Evolutionary conservation across 2,329 filamentous ascomycete genomes (phyloP).

Genomic region (Phaeosphaeriaceae sp.): DNA sequence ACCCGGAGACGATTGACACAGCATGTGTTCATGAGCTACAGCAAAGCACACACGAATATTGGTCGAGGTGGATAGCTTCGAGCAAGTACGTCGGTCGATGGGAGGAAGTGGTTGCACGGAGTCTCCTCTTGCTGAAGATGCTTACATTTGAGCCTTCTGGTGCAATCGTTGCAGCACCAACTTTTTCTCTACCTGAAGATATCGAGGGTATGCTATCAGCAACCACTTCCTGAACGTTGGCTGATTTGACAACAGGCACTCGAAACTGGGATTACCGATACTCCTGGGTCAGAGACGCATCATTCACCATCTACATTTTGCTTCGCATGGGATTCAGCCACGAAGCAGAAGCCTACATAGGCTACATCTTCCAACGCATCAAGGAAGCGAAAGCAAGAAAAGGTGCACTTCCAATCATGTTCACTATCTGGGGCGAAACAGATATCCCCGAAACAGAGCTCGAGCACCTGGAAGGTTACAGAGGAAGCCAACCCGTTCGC

Average conservation of each 20-base stretch:
- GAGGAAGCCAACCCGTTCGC: constrained; percentile 73
- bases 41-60: constrained; percentile 73
- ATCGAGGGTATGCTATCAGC: constrained; percentile 15
- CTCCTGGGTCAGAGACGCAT: constrained; percentile 79
- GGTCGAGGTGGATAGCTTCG: constrained; percentile 76
- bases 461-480: constrained; percentile 74
- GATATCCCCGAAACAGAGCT: constrained; percentile 76
- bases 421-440: constrained; percentile 73
- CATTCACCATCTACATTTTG: constrained; percentile 78
- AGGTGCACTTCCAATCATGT: constrained; percentile 78
- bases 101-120: constrained; percentile 74
- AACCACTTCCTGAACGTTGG: not conserved
- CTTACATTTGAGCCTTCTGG: constrained; percentile 81
- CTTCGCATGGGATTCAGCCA: constrained; percentile 76
- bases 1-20: constrained; percentile 65
- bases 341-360: constrained; percentile 80
- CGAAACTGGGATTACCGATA: constrained; percentile 74
- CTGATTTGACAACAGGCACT: constrained; percentile 12
- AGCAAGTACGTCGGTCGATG: constrained; percentile 75
- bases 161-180: constrained; percentile 77
- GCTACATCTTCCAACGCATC: constrained; percentile 77
- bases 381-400: constrained; percentile 65
- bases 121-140: constrained; percentile 76
- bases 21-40: constrained; percentile 68
- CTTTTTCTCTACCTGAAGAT: constrained; percentile 78